Conservation (phyloP, 208 protist genomes). For the Balamuthia mandrillaris region DNA sequence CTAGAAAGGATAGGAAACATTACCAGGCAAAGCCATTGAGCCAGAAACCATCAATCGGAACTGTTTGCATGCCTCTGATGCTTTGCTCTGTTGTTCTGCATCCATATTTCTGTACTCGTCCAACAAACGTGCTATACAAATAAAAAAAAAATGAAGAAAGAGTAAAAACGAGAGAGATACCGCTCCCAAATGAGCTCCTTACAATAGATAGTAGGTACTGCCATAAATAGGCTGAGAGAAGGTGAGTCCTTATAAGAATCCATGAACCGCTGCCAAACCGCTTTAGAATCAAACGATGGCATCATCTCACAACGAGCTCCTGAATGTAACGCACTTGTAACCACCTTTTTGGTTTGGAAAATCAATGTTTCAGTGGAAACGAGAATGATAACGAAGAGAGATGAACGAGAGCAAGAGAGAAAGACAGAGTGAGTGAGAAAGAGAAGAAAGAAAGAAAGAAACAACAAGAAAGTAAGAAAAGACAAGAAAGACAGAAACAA, state of each 20-base stretch:
- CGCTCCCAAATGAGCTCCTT: neutral
- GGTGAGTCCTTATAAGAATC: neutral
- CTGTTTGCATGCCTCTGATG: neutral
- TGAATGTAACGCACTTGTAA: constrained; percentile 80
- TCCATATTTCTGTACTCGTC: neutral
- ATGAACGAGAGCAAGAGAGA: neutral
- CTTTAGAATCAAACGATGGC: constrained; percentile 32
- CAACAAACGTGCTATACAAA: constrained; percentile 16
- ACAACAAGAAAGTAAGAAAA: too few relatives aligned
- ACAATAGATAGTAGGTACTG: constrained; percentile 94
- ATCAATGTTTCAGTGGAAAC: neutral
- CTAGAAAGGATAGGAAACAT: neutral
- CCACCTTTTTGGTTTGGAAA: neutral
- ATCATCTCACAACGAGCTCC: constrained; percentile 71
- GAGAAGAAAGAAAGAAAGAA: too few relatives aligned
- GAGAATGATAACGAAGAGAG: too few relatives aligned
- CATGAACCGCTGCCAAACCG: constrained; percentile 26
- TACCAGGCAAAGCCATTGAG: constrained; percentile 83
- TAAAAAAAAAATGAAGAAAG: too few relatives aligned
- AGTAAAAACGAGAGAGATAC: too few relatives aligned
- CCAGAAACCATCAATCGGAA: constrained; percentile 91
- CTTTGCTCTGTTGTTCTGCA: neutral
- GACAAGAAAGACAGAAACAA: too few relatives aligned
- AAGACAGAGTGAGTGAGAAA: constrained; percentile 55
- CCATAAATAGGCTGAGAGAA: constrained; percentile 88